phyloP scores from a whole-genome alignment of 1,284 basidiomycete species.

The Ustilago xerochloae region DNA sequence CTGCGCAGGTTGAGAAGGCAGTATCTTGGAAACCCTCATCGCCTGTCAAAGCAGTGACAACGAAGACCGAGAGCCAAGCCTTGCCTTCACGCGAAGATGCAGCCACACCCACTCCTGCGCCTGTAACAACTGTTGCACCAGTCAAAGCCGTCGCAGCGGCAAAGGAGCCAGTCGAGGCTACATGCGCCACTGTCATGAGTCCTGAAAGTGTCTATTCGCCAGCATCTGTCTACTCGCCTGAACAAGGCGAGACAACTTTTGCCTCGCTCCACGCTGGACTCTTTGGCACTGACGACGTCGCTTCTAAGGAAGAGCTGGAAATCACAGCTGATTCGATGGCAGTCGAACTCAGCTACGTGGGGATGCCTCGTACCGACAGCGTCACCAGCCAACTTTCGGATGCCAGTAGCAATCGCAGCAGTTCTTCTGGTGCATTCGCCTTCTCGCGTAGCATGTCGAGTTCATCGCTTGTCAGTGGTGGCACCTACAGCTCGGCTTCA shows the following conservation, averaged over 20 bases:
- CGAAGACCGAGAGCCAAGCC: not conserved
- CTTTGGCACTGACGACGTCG: conserved; percentile 4
- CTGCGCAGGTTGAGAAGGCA: conserved; percentile 6
- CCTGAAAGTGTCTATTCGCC: conserved; percentile 52
- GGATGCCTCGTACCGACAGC: conserved; percentile 38
- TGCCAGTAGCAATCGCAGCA: conserved; percentile 40
- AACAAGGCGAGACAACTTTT: conserved; percentile 11
- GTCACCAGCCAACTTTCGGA: conserved; percentile 43
- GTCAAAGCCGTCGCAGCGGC: not conserved
- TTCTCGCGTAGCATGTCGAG: conserved; percentile 51
- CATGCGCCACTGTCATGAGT: conserved; percentile 13
- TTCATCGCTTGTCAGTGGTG: conserved; percentile 45
- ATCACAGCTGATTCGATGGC: conserved; percentile 27
- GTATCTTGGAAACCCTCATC: not conserved
- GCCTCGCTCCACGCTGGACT: conserved; percentile 30
- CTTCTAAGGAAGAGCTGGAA: conserved; percentile 30
- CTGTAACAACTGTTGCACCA: not conserved
- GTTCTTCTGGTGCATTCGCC: conserved; percentile 45
- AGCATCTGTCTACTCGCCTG: conserved; percentile 37
- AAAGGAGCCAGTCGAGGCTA: not conserved
- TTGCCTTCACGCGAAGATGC: conserved; percentile 20
- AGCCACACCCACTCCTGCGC: conserved; percentile 16
- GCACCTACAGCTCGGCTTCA: conserved; percentile 48
- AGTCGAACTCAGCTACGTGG: conserved; percentile 25
- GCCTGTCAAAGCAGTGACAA: not conserved